Evolutionary conservation across 768 basidiomycete species (phyloP).

Genomic region (Auriscalpium orientale): DNA sequence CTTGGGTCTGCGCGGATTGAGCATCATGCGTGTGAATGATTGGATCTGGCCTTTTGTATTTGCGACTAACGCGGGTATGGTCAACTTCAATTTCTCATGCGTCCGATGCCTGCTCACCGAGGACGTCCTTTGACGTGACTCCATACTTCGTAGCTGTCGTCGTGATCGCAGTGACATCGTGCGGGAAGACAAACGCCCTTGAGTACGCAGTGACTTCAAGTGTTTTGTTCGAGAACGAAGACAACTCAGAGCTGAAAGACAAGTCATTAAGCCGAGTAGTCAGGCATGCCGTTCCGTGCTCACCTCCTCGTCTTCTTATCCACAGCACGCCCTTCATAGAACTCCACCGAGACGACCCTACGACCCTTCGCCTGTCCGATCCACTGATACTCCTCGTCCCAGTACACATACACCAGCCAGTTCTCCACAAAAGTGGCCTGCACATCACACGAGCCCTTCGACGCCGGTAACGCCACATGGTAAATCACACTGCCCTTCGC

Average conservation of each 20-base stretch:
- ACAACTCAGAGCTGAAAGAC: constrained; percentile 39
- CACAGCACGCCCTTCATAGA: constrained; percentile 69
- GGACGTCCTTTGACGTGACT: constrained; percentile 77
- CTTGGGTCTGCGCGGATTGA: constrained; percentile 82
- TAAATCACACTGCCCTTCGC: constrained; percentile 75
- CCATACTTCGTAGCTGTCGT: constrained; percentile 84
- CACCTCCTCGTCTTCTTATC: constrained; percentile 73
- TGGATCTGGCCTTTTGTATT: constrained; percentile 68
- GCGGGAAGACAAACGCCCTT: constrained; percentile 63
- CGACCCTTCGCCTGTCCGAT: constrained; percentile 54
- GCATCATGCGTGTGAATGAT: constrained; percentile 58
- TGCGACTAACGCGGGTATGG: constrained; percentile 46
- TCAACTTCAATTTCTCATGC: background rate
- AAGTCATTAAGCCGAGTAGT: background rate
- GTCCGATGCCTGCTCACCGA: constrained; percentile 47
- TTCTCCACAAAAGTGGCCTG: constrained; percentile 75
- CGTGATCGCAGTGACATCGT: constrained; percentile 59
- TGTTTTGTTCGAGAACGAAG: constrained; percentile 47
- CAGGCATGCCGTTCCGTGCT: constrained; percentile 14
- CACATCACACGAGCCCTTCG: constrained; percentile 47
- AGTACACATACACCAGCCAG: constrained; percentile 89
- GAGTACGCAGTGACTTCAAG: constrained; percentile 52
- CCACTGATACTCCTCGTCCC: constrained; percentile 46
- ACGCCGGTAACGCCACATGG: constrained; percentile 47
- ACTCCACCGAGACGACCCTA: constrained; percentile 73